Evolutionary conservation across 2,329 filamentous ascomycete genomes (phyloP).

Genomic region (Cercospora sesami): DNA sequence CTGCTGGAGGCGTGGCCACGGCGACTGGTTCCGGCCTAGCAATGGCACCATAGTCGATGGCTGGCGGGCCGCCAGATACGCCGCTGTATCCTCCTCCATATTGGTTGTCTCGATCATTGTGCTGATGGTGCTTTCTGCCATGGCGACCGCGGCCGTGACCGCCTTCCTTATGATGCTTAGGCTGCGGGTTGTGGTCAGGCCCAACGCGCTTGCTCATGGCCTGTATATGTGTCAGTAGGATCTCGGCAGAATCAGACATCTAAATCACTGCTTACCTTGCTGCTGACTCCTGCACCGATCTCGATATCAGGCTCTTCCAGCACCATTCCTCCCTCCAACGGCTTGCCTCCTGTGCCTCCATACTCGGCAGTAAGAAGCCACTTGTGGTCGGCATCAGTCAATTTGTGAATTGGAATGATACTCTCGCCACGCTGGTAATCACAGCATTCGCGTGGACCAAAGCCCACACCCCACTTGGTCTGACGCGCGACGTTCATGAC

Average conservation of each 20-base stretch:
- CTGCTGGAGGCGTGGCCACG: conserved; percentile 43
- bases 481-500: conserved; percentile 65
- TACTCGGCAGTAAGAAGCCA: conserved; percentile 95
- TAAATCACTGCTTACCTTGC: conserved; percentile 57
- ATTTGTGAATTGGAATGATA: conserved; percentile 84
- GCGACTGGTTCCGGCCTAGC: conserved; percentile 41
- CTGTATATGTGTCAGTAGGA: conserved; percentile 3
- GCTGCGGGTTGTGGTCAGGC: conserved; percentile 35
- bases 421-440: conserved; percentile 92
- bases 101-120: conserved; percentile 29
- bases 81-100: conserved; percentile 30
- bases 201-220: conserved; percentile 43
- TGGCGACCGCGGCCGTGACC: conserved; percentile 30
- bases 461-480: conserved; percentile 97
- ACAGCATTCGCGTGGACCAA: conserved; percentile 93
- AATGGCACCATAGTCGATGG: conserved; percentile 33
- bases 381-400: conserved; percentile 94
- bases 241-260: neutral
- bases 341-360: conserved; percentile 82
- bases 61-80: conserved; percentile 24
- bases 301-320: conserved; percentile 98
- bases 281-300: conserved; percentile 94
- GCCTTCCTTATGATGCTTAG: conserved; percentile 30
- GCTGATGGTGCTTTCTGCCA: conserved; percentile 34
- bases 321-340: conserved; percentile 78